Evolutionary conservation across 176 grass and related monocot genomes (phyloP).

Genomic region (Puccinellia tenuiflora): DNA sequence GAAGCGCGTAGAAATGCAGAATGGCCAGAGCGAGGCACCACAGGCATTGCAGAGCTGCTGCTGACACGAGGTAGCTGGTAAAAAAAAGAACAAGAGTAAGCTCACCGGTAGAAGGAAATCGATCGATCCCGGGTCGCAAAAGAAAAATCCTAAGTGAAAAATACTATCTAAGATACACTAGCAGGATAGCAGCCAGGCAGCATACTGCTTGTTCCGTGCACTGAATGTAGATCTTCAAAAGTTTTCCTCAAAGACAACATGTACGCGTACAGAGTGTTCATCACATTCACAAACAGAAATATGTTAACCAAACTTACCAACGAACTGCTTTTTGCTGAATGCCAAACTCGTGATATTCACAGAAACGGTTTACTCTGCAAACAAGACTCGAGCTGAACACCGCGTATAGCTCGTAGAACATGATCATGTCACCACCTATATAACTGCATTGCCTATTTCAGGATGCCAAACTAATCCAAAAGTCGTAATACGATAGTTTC

Average conservation of each 20-base stretch:
- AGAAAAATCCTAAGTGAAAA: neutral
- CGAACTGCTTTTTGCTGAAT: neutral
- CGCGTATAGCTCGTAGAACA: too few species aligned
- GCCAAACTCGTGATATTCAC: neutral
- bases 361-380: neutral
- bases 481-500: too few species aligned
- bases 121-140: neutral
- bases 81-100: slow-evolving; percentile 21
- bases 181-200: too few species aligned
- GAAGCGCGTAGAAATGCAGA: slow-evolving; percentile 74
- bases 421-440: too few species aligned
- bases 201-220: neutral
- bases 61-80: slow-evolving; percentile 70
- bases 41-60: slow-evolving; percentile 64
- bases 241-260: neutral
- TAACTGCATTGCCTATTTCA: too few species aligned
- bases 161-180: neutral
- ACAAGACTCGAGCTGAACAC: neutral
- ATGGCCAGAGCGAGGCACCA: slow-evolving; percentile 72
- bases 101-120: neutral
- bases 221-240: neutral
- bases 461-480: too few species aligned
- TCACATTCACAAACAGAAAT: neutral
- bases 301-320: neutral
- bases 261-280: neutral